Conservation (phyloP, 192 early-diverging fungal genomes). For the Cladochytrium replicatum region DNA sequence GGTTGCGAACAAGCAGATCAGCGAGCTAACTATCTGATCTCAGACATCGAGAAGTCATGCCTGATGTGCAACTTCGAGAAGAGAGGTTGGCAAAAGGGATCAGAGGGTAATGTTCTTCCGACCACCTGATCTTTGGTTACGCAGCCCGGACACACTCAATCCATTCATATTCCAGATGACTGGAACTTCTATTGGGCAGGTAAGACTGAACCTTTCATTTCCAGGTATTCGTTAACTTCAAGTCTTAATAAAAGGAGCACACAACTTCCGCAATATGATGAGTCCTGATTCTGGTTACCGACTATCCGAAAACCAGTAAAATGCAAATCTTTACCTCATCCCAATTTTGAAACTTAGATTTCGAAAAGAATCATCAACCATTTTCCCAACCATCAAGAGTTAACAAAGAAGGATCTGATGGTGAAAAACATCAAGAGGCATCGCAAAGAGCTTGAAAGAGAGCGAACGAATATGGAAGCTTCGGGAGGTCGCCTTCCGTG, state of each 20-base stretch:
- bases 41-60: slow-evolving; percentile 46
- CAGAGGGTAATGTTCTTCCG: slow-evolving; percentile 23
- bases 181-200: slow-evolving; percentile 56
- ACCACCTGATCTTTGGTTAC: neutral
- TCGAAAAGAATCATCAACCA: slow-evolving; percentile 42
- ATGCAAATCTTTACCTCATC: neutral
- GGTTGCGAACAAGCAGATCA: too few relatives aligned
- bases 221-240: neutral
- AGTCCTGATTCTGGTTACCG: slow-evolving; percentile 45
- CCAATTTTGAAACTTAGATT: too few relatives aligned
- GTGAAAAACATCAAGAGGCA: slow-evolving; percentile 53
- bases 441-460: slow-evolving; percentile 40
- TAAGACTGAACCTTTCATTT: slow-evolving; percentile 1
- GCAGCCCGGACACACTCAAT: neutral
- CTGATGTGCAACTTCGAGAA: slow-evolving; percentile 48
- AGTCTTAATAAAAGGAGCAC: slow-evolving; percentile 8
- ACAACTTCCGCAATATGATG: slow-evolving; percentile 42
- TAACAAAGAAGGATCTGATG: slow-evolving; percentile 52
- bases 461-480: slow-evolving; percentile 10
- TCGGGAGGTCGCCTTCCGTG: neutral
- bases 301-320: slow-evolving; percentile 40
- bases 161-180: slow-evolving; percentile 23
- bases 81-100: slow-evolving; percentile 37
- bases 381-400: slow-evolving; percentile 46
- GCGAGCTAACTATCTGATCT: too few relatives aligned